A percentile compares a stretch with the other conserved stretches of the same genome.
phyloP scores from a whole-genome alignment of 2,329 filamentous ascomycete species.

The Moelleriella libera region DNA sequence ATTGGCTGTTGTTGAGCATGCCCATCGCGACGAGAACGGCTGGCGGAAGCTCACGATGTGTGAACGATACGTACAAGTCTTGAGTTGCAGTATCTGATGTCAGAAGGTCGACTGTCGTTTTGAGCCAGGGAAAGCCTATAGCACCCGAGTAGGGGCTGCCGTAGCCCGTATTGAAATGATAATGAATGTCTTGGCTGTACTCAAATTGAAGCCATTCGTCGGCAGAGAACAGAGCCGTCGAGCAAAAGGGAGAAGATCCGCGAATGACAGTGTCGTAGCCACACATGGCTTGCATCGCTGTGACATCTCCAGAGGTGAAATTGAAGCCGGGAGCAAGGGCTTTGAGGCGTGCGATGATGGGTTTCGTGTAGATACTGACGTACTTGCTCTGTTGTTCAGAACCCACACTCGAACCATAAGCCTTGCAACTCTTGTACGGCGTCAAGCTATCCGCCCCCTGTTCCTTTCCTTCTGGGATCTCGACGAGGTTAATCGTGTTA shows the following conservation, averaged over 20 bases:
- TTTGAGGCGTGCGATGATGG: slow-evolving; percentile 44
- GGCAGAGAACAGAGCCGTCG: slow-evolving; percentile 40
- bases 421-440: slow-evolving; percentile 50
- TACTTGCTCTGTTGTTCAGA: slow-evolving; percentile 37
- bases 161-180: slow-evolving; percentile 53
- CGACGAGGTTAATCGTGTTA: slow-evolving; percentile 37
- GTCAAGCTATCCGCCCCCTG: slow-evolving; percentile 46
- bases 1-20: slow-evolving; percentile 53
- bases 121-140: slow-evolving; percentile 53
- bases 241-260: slow-evolving; percentile 47
- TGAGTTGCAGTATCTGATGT: slow-evolving; percentile 25
- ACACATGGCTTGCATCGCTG: slow-evolving; percentile 52
- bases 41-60: slow-evolving; percentile 53
- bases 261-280: slow-evolving; percentile 52
- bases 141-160: slow-evolving; percentile 41
- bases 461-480: slow-evolving; percentile 40
- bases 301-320: slow-evolving; percentile 47
- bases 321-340: slow-evolving; percentile 41
- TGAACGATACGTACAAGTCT: slow-evolving; percentile 54
- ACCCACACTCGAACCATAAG: slow-evolving; percentile 43
- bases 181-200: slow-evolving; percentile 49
- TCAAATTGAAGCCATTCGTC: slow-evolving; percentile 55
- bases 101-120: slow-evolving; percentile 40
- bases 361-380: slow-evolving; percentile 40
- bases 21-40: slow-evolving; percentile 53